These are phyloP conservation scores for Colletotrichum lentis DNA, from an alignment of 2,329 filamentous ascomycete species.

Conservation along the genomic window DNA sequence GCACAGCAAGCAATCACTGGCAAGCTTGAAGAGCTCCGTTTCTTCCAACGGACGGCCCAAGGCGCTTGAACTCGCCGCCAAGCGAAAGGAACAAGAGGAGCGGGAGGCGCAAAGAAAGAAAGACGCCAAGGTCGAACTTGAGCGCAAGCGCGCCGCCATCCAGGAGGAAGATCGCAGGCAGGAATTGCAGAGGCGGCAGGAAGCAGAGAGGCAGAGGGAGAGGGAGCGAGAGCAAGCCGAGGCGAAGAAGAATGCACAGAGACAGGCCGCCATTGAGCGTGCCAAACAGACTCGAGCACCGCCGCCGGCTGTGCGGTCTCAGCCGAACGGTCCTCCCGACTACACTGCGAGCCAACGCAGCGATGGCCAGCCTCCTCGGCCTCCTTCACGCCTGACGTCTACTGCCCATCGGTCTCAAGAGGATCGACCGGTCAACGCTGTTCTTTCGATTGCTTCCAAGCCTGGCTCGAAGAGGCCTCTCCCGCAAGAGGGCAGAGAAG, in stretches of 20 bases:
- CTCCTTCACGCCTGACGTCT: conserved; percentile 67
- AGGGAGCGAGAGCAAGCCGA: conserved; percentile 70
- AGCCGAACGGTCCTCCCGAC: conserved; percentile 61
- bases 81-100: conserved; percentile 87
- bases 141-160: conserved; percentile 74
- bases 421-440: conserved; percentile 70
- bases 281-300: conserved; percentile 71
- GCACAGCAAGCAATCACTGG: conserved; percentile 63
- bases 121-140: conserved; percentile 81
- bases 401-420: conserved; percentile 62
- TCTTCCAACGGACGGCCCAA: conserved; percentile 73
- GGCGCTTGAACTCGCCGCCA: conserved; percentile 77
- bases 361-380: conserved; percentile 48
- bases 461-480: conserved; percentile 78
- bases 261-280: conserved; percentile 69
- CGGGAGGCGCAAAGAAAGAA: conserved; percentile 79
- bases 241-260: conserved; percentile 71
- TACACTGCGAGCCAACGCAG: conserved; percentile 47
- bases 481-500: conserved; percentile 69
- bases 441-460: conserved; percentile 71
- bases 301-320: conserved; percentile 65
- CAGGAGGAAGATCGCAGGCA: conserved; percentile 72
- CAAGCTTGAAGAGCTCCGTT: conserved; percentile 71
- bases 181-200: conserved; percentile 66
- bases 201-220: conserved; percentile 68